These are phyloP conservation scores for Crithidia thermophila DNA, from an alignment of 208 protist genomes.

Conservation along the genomic window DNA sequence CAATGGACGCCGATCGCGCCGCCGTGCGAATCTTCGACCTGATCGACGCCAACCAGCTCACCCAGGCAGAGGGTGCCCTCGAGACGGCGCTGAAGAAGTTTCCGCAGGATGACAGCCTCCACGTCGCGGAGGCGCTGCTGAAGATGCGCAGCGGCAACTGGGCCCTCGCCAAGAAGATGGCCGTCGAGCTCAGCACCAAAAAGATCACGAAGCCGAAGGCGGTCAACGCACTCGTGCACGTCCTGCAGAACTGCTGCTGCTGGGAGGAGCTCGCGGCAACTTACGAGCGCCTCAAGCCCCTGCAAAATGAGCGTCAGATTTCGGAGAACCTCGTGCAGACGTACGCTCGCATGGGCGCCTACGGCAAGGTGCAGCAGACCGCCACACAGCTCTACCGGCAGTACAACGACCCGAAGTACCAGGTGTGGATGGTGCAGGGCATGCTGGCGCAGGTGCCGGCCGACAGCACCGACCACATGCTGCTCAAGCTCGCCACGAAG, in stretches of 20 bases:
- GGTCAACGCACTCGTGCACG: slow-evolving; percentile 66
- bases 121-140: slow-evolving; percentile 61
- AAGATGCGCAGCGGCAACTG: slow-evolving; percentile 42
- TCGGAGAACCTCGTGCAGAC: slow-evolving; percentile 80
- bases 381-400: slow-evolving; percentile 67
- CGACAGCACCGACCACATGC: slow-evolving; percentile 62
- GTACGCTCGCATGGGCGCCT: slow-evolving; percentile 82
- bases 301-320: slow-evolving; percentile 59
- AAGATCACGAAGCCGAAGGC: slow-evolving; percentile 57
- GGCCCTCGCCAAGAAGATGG: slow-evolving; percentile 47
- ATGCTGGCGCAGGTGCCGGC: slow-evolving; percentile 77
- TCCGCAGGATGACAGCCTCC: slow-evolving; percentile 57
- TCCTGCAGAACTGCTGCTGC: slow-evolving; percentile 74
- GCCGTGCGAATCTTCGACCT: slow-evolving; percentile 67
- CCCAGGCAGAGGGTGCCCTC: slow-evolving; percentile 63
- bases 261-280: slow-evolving; percentile 67
- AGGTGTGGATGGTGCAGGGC: slow-evolving; percentile 84
- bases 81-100: slow-evolving; percentile 65
- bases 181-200: slow-evolving; percentile 44
- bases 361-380: slow-evolving; percentile 62
- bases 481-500: slow-evolving; percentile 74
- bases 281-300: slow-evolving; percentile 59
- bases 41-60: slow-evolving; percentile 57
- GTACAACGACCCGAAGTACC: slow-evolving; percentile 69
- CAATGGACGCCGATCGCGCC: slow-evolving; percentile 53